A percentile compares a stretch with the other conserved stretches of the same genome.
Evolutionary conservation across 1,284 basidiomycete genomes (phyloP).

Genomic region (Cutaneotrichosporon arboriforme): DNA sequence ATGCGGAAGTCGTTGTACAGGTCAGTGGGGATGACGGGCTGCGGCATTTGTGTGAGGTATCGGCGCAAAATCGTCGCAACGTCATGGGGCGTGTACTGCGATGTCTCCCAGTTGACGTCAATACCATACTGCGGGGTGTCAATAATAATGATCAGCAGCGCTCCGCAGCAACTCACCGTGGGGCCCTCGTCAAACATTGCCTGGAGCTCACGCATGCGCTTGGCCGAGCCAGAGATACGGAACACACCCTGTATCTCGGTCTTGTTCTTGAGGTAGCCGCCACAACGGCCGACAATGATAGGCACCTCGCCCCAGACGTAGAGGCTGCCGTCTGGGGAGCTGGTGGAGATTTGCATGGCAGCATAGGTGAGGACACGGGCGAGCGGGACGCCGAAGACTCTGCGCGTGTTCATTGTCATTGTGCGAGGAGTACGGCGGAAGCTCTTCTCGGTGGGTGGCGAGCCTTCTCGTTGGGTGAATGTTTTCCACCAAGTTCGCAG

Average conservation of each 20-base stretch:
- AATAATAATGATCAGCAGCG: background rate
- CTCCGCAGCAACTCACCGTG: constrained; percentile 55
- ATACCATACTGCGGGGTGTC: constrained; percentile 70
- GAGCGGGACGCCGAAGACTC: constrained; percentile 81
- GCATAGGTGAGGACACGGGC: constrained; percentile 78
- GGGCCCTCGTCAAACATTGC: constrained; percentile 82
- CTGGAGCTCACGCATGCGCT: constrained; percentile 93
- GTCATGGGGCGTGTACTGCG: constrained; percentile 86
- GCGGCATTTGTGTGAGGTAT: constrained; percentile 94
- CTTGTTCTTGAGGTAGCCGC: constrained; percentile 83
- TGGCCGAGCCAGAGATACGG: constrained; percentile 85
- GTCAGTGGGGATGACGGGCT: constrained; percentile 39
- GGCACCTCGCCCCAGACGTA: constrained; percentile 90
- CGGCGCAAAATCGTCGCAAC: constrained; percentile 92
- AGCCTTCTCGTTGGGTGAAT: constrained; percentile 46
- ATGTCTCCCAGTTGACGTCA: constrained; percentile 78
- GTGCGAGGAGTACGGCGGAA: constrained; percentile 5
- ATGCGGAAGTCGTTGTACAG: constrained; percentile 88
- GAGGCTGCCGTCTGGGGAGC: constrained; percentile 69
- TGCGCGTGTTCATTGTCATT: constrained; percentile 12
- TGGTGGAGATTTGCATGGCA: constrained; percentile 90
- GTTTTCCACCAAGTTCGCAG: constrained; percentile 79
- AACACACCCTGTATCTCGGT: constrained; percentile 94
- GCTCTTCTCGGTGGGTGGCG: background rate
- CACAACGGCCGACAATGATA: constrained; percentile 94